These are phyloP conservation scores for Sugiyamaella chiloensis DNA, from an alignment of 805 yeast species.

Conservation along the genomic window DNA sequence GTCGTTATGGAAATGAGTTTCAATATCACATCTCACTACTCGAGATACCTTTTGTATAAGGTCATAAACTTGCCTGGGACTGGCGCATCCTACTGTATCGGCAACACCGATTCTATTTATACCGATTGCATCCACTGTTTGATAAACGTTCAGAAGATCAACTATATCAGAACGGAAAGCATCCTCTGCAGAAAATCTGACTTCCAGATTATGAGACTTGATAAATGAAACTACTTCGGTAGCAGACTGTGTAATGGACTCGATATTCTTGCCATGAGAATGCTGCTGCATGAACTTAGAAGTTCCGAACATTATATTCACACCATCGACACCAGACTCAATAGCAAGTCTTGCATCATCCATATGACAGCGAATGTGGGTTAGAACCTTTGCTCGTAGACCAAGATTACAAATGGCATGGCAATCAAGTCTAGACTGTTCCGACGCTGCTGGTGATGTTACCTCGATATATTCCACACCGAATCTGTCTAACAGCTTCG, in stretches of 20 bases:
- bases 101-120: conserved; percentile 99
- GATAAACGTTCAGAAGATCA: conserved; percentile 89
- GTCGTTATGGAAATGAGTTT: conserved; percentile 98
- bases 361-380: conserved; percentile 98
- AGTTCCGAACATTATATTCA: conserved; percentile 96
- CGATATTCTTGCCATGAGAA: conserved; percentile 98
- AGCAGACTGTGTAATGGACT: conserved; percentile 92
- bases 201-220: conserved; percentile 93
- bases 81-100: conserved; percentile 98
- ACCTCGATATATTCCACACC: conserved; percentile 97
- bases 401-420: conserved; percentile 98
- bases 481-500: conserved; percentile 93
- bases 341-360: conserved; percentile 97
- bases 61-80: conserved; percentile 97
- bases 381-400: conserved; percentile 87
- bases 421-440: conserved; percentile 87
- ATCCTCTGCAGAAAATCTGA: conserved; percentile 94
- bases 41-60: conserved; percentile 87
- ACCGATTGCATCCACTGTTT: conserved; percentile 94
- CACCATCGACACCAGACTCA: conserved; percentile 97
- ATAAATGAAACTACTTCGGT: conserved; percentile 96
- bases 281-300: conserved; percentile 89
- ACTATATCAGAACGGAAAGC: conserved; percentile 96
- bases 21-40: conserved; percentile 94
- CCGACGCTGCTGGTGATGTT: conserved; percentile 98